Evolutionary conservation across 2,329 filamentous ascomycete species (phyloP).

Genomic region (Plectosphaerella cucumerina): DNA sequence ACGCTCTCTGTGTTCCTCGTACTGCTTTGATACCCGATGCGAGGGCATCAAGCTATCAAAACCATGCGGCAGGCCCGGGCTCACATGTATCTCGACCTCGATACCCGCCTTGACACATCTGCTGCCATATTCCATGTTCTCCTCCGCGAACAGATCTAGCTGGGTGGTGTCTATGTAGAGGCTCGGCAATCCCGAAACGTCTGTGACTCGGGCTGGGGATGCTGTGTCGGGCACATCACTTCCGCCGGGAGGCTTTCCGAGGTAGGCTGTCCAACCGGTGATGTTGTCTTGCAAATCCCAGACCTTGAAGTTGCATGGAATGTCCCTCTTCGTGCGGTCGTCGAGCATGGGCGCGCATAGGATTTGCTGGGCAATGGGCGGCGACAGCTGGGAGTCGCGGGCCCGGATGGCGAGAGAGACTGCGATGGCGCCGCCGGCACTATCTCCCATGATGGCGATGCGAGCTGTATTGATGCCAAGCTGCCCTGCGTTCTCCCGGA

Average conservation of each 20-base stretch:
- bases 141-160: slow-evolving; percentile 32
- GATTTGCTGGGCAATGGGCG: slow-evolving; percentile 22
- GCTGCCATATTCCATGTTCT: slow-evolving; percentile 24
- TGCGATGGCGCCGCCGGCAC: slow-evolving; percentile 15
- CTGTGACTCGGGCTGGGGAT: slow-evolving; percentile 17
- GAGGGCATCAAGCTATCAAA: slow-evolving; percentile 19
- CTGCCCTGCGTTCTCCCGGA: slow-evolving; percentile 29
- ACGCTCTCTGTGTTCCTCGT: too few relatives aligned
- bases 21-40: too few relatives aligned
- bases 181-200: slow-evolving; percentile 23
- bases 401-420: slow-evolving; percentile 32
- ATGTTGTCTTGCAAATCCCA: slow-evolving; percentile 6
- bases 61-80: slow-evolving; percentile 33
- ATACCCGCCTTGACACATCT: slow-evolving; percentile 25
- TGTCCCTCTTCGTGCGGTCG: too few relatives aligned
- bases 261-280: slow-evolving; percentile 17
- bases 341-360: slow-evolving; percentile 29
- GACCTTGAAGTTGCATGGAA: neutral
- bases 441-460: slow-evolving; percentile 17
- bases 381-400: slow-evolving; percentile 16
- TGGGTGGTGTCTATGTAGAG: slow-evolving; percentile 33
- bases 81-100: slow-evolving; percentile 34
- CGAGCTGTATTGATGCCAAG: slow-evolving; percentile 14
- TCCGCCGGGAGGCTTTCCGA: slow-evolving; percentile 10
- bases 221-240: slow-evolving; percentile 13